phyloP scores from a whole-genome alignment of 176 grass and related monocot species.

The Rhynchospora breviuscula region DNA sequence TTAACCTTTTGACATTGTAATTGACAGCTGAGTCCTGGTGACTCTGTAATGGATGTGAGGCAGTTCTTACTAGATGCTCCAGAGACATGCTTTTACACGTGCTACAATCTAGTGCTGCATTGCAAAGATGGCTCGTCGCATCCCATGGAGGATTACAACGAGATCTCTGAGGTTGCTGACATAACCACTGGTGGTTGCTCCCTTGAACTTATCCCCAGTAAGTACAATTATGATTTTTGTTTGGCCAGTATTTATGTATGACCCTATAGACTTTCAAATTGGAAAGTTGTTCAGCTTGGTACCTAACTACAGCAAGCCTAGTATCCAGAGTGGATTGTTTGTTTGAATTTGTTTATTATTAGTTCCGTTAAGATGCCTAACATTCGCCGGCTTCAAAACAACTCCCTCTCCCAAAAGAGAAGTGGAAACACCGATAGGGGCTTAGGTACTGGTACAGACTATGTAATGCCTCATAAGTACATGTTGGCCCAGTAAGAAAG shows the following conservation, averaged over 20 bases:
- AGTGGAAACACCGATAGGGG: neutral
- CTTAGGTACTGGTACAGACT: neutral
- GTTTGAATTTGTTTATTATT: neutral
- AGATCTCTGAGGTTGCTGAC: constrained; percentile 93
- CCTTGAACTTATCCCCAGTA: constrained; percentile 88
- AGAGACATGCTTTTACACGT: constrained; percentile 98
- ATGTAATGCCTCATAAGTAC: neutral
- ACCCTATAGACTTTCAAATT: neutral
- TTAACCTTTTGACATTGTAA: constrained; percentile 22
- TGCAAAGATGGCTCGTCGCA: constrained; percentile 66
- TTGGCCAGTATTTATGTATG: neutral
- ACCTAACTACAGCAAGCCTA: neutral
- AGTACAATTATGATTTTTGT: constrained; percentile 27
- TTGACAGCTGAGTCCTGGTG: constrained; percentile 82
- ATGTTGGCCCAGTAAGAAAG: neutral
- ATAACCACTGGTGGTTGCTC: constrained; percentile 78
- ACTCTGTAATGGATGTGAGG: constrained; percentile 90
- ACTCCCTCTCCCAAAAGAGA: neutral
- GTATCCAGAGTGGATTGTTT: neutral
- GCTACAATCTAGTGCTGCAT: constrained; percentile 84
- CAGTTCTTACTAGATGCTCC: constrained; percentile 96
- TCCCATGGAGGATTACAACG: constrained; percentile 95
- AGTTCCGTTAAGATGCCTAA: neutral
- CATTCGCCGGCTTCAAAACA: neutral
- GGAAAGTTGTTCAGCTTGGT: neutral